Evolutionary conservation across 352 stramenopile species (phyloP).

Genomic region (Phytophthora sansomeana): DNA sequence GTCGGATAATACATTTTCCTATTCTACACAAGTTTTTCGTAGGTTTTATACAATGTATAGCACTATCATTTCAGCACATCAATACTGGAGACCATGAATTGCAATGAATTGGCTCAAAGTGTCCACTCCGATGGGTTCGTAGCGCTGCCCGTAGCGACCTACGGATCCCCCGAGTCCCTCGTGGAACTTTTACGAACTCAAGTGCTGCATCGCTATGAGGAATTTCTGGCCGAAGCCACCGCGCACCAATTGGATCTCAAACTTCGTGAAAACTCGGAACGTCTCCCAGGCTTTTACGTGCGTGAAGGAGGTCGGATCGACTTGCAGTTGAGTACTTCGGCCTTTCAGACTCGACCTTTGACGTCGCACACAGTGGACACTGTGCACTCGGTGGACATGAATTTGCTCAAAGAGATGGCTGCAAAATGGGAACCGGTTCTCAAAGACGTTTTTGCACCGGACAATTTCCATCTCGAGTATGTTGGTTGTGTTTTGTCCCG

Average conservation of each 20-base stretch:
- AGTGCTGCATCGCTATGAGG: conserved; percentile 49
- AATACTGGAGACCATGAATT: conserved; percentile 33
- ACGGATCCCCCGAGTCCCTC: conserved; percentile 13
- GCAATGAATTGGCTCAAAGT: conserved; percentile 17
- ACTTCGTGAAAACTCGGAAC: conserved; percentile 53
- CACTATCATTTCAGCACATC: neutral
- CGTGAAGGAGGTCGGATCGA: conserved; percentile 74
- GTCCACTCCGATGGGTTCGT: conserved; percentile 66
- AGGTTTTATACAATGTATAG: neutral
- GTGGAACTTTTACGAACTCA: conserved; percentile 33
- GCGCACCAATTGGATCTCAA: conserved; percentile 43
- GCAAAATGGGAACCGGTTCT: conserved; percentile 40
- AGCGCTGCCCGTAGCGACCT: conserved; percentile 34
- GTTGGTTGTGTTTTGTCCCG: conserved; percentile 73
- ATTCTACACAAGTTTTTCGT: neutral
- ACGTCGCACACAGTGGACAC: neutral
- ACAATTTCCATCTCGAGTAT: conserved; percentile 63
- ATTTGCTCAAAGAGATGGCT: conserved; percentile 42
- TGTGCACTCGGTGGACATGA: conserved; percentile 38
- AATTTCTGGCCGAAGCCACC: conserved; percentile 42
- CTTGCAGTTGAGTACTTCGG: conserved; percentile 58
- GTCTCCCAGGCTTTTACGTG: conserved; percentile 74
- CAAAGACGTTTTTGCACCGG: conserved; percentile 24
- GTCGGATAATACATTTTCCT: conserved; percentile 19
- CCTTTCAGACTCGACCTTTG: conserved; percentile 23